Conservation (phyloP, 1,284 basidiomycete genomes). For the Ceratobasidium papillatum region DNA sequence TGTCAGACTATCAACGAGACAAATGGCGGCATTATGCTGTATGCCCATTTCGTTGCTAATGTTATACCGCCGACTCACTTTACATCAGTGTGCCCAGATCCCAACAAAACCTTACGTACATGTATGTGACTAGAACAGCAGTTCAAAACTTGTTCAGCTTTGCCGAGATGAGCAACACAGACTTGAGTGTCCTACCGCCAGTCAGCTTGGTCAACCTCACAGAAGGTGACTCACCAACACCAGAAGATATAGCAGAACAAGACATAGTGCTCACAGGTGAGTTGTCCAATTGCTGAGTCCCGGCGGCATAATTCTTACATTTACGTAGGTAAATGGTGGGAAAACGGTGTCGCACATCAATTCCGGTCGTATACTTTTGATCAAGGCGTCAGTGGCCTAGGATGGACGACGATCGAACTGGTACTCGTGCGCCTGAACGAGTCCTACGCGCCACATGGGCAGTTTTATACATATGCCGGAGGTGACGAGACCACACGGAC, state of each 20-base stretch:
- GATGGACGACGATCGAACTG: constrained; percentile 23
- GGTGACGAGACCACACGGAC: not conserved
- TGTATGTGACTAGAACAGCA: constrained; percentile 24
- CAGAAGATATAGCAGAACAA: not conserved
- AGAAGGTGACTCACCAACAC: not conserved
- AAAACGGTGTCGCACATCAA: constrained; percentile 19
- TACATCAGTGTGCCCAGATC: constrained; percentile 3
- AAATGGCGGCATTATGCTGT: constrained; percentile 2
- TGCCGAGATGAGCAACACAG: constrained; percentile 7
- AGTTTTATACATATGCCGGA: constrained; percentile 1
- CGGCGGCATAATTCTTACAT: not conserved
- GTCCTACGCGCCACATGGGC: constrained; percentile 5
- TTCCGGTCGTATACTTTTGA: not conserved
- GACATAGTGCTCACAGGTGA: constrained; percentile 1
- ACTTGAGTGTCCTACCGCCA: constrained; percentile 5
- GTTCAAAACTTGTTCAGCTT: not conserved
- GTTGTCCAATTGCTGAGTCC: not conserved
- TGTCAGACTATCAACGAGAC: constrained; percentile 20
- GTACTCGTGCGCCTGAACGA: constrained; percentile 27
- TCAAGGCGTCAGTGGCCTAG: not conserved
- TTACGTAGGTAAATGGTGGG: constrained; percentile 2
- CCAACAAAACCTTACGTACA: not conserved
- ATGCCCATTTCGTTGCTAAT: not conserved
- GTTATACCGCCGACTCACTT: not conserved
- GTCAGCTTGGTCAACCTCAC: not conserved